Conservation (phyloP, 768 basidiomycete species). For the Agaricus subrufescens region DNA sequence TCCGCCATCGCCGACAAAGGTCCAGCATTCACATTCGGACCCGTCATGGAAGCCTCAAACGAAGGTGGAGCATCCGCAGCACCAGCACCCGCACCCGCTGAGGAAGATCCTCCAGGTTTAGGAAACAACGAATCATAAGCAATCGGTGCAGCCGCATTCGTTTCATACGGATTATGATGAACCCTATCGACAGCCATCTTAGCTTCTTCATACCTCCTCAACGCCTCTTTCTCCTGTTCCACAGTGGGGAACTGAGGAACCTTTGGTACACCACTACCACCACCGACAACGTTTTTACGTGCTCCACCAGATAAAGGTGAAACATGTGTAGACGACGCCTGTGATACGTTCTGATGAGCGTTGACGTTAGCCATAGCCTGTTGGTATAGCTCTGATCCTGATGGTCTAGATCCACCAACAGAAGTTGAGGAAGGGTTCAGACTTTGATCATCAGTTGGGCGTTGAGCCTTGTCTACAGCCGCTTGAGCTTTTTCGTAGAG, state of each 20-base stretch:
- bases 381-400: constrained; percentile 11
- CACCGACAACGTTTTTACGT: constrained; percentile 6
- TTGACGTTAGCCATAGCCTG: constrained; percentile 14
- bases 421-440: not conserved
- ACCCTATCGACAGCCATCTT: constrained; percentile 64
- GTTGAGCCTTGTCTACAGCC: constrained; percentile 58
- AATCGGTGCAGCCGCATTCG: constrained; percentile 35
- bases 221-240: constrained; percentile 70
- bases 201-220: constrained; percentile 65
- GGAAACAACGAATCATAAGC: constrained; percentile 64
- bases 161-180: constrained; percentile 28
- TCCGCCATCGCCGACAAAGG: constrained; percentile 45
- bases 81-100: constrained; percentile 23
- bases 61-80: constrained; percentile 32
- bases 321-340: constrained; percentile 14
- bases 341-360: constrained; percentile 11
- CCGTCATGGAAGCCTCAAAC: constrained; percentile 40
- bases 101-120: constrained; percentile 22
- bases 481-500: constrained; percentile 66
- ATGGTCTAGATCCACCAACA: constrained; percentile 5
- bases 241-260: constrained; percentile 56
- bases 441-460: constrained; percentile 15
- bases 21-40: constrained; percentile 29
- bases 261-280: constrained; percentile 1
- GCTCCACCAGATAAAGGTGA: constrained; percentile 13